Evolutionary conservation across 371 early-diverging fungal genomes (phyloP), one percentile per base, ranked within the genome.

Genomic region (Haplosporangium sp.): DNA sequence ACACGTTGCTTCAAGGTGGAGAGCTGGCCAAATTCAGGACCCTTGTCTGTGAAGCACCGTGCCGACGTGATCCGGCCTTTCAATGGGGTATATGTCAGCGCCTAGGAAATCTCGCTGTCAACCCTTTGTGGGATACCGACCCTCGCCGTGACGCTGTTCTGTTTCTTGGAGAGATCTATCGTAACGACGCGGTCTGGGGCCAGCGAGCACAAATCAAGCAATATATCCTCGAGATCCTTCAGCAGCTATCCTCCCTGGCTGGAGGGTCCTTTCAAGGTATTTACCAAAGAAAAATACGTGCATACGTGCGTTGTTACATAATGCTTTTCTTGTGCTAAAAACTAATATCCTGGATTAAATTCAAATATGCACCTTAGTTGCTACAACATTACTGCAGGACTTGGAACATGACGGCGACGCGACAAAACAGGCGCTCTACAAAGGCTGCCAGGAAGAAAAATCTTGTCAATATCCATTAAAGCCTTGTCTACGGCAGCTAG

Each of bases 101-200:
- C 1, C 64, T 63, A 0, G 64, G 64, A n/a, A 37, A 63, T 14
- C 20, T 63, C 29, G 55, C 55, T 12, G 13, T 36, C 37, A 46
- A 54, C 18, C 6, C 47, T 2, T 6, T 4, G 4, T 37, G 45
- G 45, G 55, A 55, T 6, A 36, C 9, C 8, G 14, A 9, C 7
- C 20, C 13, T 18, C 55, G 55, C n/a, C 45, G 38, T 18, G 13
- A 37, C 4, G 55, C 64, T 14, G 37, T 63, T 14, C 47, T 29
- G 4, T 47, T 63, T 36, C 47, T 63, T 14, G 64, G 20, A 11
- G 64, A 63, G 47, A 16, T 63, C 1, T 63, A 47, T 48, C 36
- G 6, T 45, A 55, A 63, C 46, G 60, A 63, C 13, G 10, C 55
- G 20, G 45, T 47, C 18, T 55, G 55, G 64, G 64, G 55, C 47